phyloP scores from a whole-genome alignment of 768 basidiomycete species.

The Mycena floridula region DNA sequence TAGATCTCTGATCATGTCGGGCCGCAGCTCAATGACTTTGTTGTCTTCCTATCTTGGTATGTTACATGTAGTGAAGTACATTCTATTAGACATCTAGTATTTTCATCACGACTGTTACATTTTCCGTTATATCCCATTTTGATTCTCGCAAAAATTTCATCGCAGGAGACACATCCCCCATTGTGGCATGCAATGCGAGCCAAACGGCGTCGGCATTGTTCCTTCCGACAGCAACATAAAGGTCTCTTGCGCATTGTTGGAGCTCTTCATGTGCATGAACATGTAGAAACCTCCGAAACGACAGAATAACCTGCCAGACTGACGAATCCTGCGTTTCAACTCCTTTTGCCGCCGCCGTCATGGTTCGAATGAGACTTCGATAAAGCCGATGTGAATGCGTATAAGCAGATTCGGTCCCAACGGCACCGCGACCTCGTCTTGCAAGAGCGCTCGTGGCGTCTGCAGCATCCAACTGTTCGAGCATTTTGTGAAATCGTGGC shows the following conservation, averaged over 20 bases:
- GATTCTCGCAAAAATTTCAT: conserved; percentile 45
- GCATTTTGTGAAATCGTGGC: conserved; percentile 69
- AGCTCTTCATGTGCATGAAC: conserved; percentile 65
- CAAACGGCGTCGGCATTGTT: conserved; percentile 82
- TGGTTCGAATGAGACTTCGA: conserved; percentile 67
- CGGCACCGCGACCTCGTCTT: conserved; percentile 40
- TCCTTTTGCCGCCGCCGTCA: conserved; percentile 56
- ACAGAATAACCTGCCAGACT: conserved; percentile 76
- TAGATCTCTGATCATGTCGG: too few relatives aligned
- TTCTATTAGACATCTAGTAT: conserved; percentile 3
- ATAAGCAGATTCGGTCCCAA: conserved; percentile 67
- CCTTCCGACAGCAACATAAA: conserved; percentile 56
- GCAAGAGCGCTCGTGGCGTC: conserved; percentile 66
- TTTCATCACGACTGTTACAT: conserved; percentile 29
- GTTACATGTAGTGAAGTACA: conserved; percentile 9
- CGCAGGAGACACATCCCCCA: conserved; percentile 31
- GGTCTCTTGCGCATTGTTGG: conserved; percentile 52
- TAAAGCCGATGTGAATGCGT: conserved; percentile 80
- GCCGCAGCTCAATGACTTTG: not conserved
- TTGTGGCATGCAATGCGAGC: conserved; percentile 61
- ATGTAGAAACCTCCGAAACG: conserved; percentile 74
- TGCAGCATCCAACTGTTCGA: conserved; percentile 52
- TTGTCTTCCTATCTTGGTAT: not conserved
- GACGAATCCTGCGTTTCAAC: conserved; percentile 68
- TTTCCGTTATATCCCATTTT: conserved; percentile 59